phyloP scores from a whole-genome alignment of 2,329 filamentous ascomycete genomes.

The Aspergillus pseudotamarii region DNA sequence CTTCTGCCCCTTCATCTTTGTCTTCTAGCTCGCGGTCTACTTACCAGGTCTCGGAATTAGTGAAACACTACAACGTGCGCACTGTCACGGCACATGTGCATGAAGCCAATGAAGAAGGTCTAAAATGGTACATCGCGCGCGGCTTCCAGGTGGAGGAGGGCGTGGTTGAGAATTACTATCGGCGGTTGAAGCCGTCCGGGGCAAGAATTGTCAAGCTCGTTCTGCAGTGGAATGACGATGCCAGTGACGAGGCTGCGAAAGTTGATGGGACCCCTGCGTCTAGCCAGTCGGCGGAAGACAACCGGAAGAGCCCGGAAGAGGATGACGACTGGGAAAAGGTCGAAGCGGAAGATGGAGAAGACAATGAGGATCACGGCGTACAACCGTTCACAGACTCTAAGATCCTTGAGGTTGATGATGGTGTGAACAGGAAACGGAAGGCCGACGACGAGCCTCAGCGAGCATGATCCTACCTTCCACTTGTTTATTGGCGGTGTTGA shows the following conservation, averaged over 20 bases:
- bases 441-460: conserved; percentile 32
- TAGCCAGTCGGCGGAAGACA: neutral
- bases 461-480: conserved; percentile 14
- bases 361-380: conserved; percentile 35
- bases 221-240: conserved; percentile 34
- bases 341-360: conserved; percentile 39
- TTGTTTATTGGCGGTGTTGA: neutral
- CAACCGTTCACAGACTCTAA: conserved; percentile 37
- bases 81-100: conserved; percentile 66
- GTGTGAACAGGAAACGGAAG: conserved; percentile 32
- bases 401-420: conserved; percentile 29
- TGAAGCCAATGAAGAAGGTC: conserved; percentile 62
- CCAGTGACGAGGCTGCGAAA: neutral
- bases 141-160: conserved; percentile 57
- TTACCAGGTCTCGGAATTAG: conserved; percentile 37
- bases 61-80: conserved; percentile 53
- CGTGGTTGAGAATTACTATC: conserved; percentile 61
- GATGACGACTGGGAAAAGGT: conserved; percentile 50
- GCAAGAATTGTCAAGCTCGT: conserved; percentile 54
- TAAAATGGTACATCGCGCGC: conserved; percentile 63
- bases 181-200: conserved; percentile 58
- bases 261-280: neutral
- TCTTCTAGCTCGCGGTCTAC: conserved; percentile 12
- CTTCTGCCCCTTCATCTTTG: conserved; percentile 9
- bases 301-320: conserved; percentile 19